phyloP scores from a whole-genome alignment of 148 eudicot species.

The Chenopodium quinoa region DNA sequence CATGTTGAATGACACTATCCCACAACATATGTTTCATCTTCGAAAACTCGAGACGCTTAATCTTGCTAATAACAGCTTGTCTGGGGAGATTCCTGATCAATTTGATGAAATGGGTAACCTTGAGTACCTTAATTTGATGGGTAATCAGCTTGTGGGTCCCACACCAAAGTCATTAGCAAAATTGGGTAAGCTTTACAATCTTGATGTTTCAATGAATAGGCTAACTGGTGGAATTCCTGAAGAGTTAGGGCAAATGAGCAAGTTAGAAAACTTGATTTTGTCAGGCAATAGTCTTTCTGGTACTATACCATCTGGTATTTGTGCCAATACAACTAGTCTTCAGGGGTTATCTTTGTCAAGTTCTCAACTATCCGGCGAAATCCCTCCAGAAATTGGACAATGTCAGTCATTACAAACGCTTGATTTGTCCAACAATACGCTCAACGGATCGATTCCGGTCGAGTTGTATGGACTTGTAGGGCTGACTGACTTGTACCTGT shows the following conservation, averaged over 20 bases:
- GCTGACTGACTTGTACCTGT: slow-evolving; percentile 71
- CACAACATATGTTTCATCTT: slow-evolving; percentile 48
- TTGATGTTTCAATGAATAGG: slow-evolving; percentile 73
- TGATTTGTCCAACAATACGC: slow-evolving; percentile 87
- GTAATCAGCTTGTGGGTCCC: slow-evolving; percentile 64
- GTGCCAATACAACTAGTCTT: slow-evolving; percentile 64
- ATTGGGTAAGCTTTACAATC: slow-evolving; percentile 49
- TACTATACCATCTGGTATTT: slow-evolving; percentile 51
- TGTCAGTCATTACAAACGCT: slow-evolving; percentile 59
- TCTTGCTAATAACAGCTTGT: slow-evolving; percentile 67
- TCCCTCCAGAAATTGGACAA: slow-evolving; percentile 52
- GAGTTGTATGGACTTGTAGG: slow-evolving; percentile 53
- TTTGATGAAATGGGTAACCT: slow-evolving; percentile 64
- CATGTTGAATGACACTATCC: slow-evolving; percentile 61
- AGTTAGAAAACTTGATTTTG: slow-evolving; percentile 55
- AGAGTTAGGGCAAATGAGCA: slow-evolving; percentile 62
- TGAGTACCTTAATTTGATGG: slow-evolving; percentile 68
- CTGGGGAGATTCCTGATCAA: slow-evolving; percentile 60
- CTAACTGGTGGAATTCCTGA: slow-evolving; percentile 71
- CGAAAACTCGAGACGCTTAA: slow-evolving; percentile 53
- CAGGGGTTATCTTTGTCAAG: slow-evolving; percentile 54
- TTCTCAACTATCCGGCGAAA: slow-evolving; percentile 60
- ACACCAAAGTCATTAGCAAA: slow-evolving; percentile 54
- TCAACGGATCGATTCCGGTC: slow-evolving; percentile 63
- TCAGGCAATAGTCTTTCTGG: slow-evolving; percentile 63